Base-by-base conservation (phyloP, 768 basidiomycete genomes). In the Multifurca ochricompacta region DNA sequence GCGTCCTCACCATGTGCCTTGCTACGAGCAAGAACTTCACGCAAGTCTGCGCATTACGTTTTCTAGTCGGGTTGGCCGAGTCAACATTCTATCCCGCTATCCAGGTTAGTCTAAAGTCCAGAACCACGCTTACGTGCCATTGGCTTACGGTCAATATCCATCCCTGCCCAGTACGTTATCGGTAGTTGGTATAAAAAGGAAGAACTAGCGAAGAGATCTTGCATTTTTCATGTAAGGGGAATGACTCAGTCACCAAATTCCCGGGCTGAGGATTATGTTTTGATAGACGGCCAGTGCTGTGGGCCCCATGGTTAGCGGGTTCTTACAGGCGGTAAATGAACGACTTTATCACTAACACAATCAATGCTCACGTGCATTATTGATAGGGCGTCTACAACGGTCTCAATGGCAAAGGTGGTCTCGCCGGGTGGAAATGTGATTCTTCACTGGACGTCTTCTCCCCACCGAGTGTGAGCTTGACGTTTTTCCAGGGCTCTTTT, bases 181-280 rank as follows among this genome's bases (percentile, higher is more conserved):
- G 73, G 73, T 1, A 71, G 70, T 53, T 74, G 73, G 73, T 74
- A 73, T 51, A 70, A 72, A 49, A 60, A 64, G 4, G 70, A 73
- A 14, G 74, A 75, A 44, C 65, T 74, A 0, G 73, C 66, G 16
- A 73, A 74, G 58, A 64, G 71, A 28, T 66, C 69, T 3, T 71
- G 70, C 47, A 69, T 73, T n/a, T 72, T 72, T 54, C 70, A 73
- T 45, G 69, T 71, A 27, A 8, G 65, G 54, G 18, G 11, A 35
- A 13, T 31, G 28, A 16, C 14, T 5, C 4, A 41, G 18, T 10
- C 16, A 18, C 1, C 36, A 16, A 2, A 3, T 8, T 49, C 34
- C 42, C 18, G 2, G 9, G 8, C 41, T 23, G 16, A 25, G 48
- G 18, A 51, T 18, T 14, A 42, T 10, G 27, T 19, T 14, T 21